Percentiles rank a stretch among this genome's conserved stretches.
These are phyloP conservation scores for Tubosaeta sp. DNA, from an alignment of 768 basidiomycete genomes.

Conservation along the genomic window DNA sequence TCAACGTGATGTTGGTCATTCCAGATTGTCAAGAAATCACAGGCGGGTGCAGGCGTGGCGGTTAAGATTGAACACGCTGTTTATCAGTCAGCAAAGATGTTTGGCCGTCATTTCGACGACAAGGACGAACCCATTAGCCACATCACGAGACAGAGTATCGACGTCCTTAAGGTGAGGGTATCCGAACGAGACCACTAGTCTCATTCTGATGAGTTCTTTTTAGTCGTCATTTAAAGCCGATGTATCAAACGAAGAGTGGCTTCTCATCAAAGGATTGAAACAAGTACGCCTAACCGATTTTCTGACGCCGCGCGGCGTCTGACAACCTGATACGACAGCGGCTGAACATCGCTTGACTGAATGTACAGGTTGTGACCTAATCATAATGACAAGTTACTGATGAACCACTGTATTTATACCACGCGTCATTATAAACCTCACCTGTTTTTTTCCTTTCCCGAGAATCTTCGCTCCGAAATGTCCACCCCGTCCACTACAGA, in stretches of 20 bases:
- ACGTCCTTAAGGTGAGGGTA: constrained; percentile 77
- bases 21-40: constrained; percentile 86
- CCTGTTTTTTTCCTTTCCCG: not conserved
- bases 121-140: constrained; percentile 92
- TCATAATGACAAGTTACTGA: constrained; percentile 22
- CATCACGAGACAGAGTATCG: constrained; percentile 90
- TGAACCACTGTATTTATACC: constrained; percentile 31
- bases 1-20: constrained; percentile 2
- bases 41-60: constrained; percentile 94
- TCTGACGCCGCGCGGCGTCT: not conserved
- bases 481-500: constrained; percentile 14
- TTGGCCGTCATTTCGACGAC: constrained; percentile 93
- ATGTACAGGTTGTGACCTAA: constrained; percentile 1
- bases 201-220: constrained; percentile 8
- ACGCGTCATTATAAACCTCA: constrained; percentile 4
- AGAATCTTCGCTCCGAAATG: constrained; percentile 13
- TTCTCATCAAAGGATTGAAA: constrained; percentile 85
- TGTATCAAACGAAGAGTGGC: constrained; percentile 89
- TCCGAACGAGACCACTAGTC: not conserved
- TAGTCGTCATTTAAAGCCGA: constrained; percentile 85
- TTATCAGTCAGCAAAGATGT: constrained; percentile 93
- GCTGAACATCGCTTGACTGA: constrained; percentile 32
- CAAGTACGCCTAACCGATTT: constrained; percentile 38
- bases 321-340: constrained; percentile 26
- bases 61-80: constrained; percentile 98